Conservation (phyloP, 192 early-diverging fungal species). For the Spizellomyces sp. region DNA sequence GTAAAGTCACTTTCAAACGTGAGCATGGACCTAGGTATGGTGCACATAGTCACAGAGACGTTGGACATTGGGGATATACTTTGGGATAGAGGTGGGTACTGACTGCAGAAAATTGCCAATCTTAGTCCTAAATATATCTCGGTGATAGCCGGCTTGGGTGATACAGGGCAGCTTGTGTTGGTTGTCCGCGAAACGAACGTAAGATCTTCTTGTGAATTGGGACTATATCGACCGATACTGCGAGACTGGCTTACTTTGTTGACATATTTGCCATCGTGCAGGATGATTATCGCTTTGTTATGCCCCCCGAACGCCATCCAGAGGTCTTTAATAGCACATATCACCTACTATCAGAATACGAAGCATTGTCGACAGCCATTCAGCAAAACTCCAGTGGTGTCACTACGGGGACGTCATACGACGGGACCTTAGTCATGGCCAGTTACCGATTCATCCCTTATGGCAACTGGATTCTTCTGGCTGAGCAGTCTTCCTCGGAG, state of each 20-base stretch:
- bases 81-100: not conserved
- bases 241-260: not conserved
- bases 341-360: not conserved
- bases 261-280: not conserved
- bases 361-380: not conserved
- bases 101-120: not conserved
- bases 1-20: not conserved
- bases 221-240: not conserved
- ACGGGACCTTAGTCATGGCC: not conserved
- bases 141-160: not conserved
- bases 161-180: slow-evolving; percentile 6
- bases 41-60: too few species aligned
- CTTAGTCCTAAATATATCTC: not conserved
- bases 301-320: slow-evolving; percentile 16
- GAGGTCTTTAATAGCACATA: not conserved
- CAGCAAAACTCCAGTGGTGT: not conserved
- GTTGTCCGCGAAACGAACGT: not conserved
- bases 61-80: too few species aligned
- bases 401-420: not conserved
- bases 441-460: slow-evolving; percentile 4
- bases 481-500: slow-evolving; percentile 3
- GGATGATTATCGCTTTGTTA: slow-evolving; percentile 9
- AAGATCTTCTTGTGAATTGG: not conserved
- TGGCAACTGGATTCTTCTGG: slow-evolving; percentile 8
- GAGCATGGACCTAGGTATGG: not conserved